Evolutionary conservation across 2,329 filamentous ascomycete species (phyloP), one percentile per base, ranked within the genome.

Genomic region (Apiospora hydei): DNA sequence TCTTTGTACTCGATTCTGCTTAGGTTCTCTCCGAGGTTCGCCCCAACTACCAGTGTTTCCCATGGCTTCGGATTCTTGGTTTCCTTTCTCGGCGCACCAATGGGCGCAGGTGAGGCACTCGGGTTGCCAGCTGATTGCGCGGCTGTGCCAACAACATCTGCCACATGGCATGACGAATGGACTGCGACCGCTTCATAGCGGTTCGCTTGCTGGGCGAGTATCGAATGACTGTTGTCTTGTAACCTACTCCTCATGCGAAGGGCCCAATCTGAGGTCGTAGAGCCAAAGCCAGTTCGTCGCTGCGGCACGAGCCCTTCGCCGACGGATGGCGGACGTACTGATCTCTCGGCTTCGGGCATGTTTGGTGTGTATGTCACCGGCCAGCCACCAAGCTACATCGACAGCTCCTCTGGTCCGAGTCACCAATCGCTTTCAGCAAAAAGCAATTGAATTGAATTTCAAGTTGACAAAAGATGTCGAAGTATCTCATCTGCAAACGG

Each of bases 1-100:
- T 82, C 76, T 38, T 83, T 84, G 34, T 79, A 73, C 73, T 84
- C 79, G 53, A 83, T 78, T 11, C 75, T 74, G 47, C 80, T 83
- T 66, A 83, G 76, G 44, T 83, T 81, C 34, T 81, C 80, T 6
- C 81, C 81, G 5, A 85, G 72, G 30, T 77, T 74, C 24, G 77
- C 78, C 3, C 83, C 83, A 43, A 85, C 77, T 21, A 80, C 78
- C 16, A 83, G 74, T 14, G 80, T 75, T 70, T 78, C 76, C 76
- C 76, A 79, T 21, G 76, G 78, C 67, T 78, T 78, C 61, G 71
- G 72, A 16, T 41, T 24, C 14, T 44, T 11, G 0, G n/a, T 21
- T 11, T 41, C 57, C 13, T 64, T 67, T 24, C 24, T 44, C 44
- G 46, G 24, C 34, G 14, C 43, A 5, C n/a, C 34, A 7, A 64